phyloP scores from a whole-genome alignment of 2,329 filamentous ascomycete species.

The Remersonia thermophila region DNA sequence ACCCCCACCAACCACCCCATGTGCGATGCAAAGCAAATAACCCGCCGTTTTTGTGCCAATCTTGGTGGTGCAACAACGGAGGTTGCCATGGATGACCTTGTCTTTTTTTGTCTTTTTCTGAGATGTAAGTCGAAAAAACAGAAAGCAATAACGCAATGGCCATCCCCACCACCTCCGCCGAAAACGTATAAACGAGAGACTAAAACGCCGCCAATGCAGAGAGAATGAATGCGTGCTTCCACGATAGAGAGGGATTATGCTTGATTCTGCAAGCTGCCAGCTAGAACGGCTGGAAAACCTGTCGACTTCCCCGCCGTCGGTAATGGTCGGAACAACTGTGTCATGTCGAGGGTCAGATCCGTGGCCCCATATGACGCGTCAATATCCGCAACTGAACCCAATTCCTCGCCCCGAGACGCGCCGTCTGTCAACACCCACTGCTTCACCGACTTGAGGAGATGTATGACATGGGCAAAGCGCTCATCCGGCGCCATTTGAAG shows the following conservation, averaged over 20 bases:
- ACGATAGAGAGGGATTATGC: constrained; percentile 4
- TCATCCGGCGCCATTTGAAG: constrained; percentile 44
- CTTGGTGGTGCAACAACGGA: no score
- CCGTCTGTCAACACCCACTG: constrained; percentile 51
- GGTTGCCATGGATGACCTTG: no score
- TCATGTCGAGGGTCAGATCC: constrained; percentile 59
- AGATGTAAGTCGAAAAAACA: no score
- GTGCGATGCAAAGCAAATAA: not conserved
- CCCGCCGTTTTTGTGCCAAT: not conserved
- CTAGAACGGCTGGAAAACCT: constrained; percentile 30
- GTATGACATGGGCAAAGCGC: constrained; percentile 48
- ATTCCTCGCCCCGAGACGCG: constrained; percentile 51
- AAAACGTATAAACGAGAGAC: not conserved
- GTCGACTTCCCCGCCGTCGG: constrained; percentile 31
- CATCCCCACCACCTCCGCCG: no score
- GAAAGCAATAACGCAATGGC: no score
- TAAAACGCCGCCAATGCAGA: not conserved
- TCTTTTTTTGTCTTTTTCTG: no score
- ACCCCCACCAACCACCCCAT: no score
- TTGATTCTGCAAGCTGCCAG: constrained; percentile 24
- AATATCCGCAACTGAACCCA: constrained; percentile 56
- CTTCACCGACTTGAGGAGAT: constrained; percentile 47
- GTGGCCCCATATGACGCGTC: constrained; percentile 52
- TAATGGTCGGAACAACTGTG: constrained; percentile 54
- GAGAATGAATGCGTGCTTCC: not conserved